Conservation (phyloP, 78 protist genomes). For the Bigelowiella natans region DNA sequence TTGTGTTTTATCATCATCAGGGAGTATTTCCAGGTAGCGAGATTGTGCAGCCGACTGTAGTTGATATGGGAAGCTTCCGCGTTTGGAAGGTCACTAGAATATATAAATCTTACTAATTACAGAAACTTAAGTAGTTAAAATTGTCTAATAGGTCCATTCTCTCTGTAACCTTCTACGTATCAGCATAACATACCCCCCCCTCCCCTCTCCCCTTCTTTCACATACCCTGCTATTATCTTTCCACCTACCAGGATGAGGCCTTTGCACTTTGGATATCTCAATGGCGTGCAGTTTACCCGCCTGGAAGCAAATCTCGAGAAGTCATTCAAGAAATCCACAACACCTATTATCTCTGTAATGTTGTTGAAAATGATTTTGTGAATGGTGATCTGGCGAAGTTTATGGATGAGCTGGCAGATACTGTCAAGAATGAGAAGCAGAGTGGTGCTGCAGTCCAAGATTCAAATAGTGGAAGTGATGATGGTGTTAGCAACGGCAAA, state of each 20-base stretch:
- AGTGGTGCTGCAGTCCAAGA: too few species aligned
- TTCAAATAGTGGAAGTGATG: too few species aligned
- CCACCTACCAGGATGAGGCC: slow-evolving; percentile 75
- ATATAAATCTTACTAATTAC: too few species aligned
- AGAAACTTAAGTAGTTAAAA: too few species aligned
- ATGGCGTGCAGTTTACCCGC: slow-evolving; percentile 51
- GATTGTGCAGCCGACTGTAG: slow-evolving; percentile 86
- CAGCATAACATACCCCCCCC: too few species aligned
- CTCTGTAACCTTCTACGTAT: not conserved
- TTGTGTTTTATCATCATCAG: slow-evolving; percentile 36
- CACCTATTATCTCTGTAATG: slow-evolving; percentile 53
- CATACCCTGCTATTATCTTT: not conserved
- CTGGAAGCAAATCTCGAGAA: not conserved
- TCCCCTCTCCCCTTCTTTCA: not conserved
- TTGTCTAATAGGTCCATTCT: too few species aligned
- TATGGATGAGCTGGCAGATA: not conserved
- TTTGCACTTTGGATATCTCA: slow-evolving; percentile 63
- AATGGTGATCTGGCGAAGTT: slow-evolving; percentile 38
- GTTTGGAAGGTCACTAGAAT: slow-evolving; percentile 68
- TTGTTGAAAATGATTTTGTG: slow-evolving; percentile 80
- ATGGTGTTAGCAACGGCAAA: too few species aligned
- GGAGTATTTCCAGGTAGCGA: slow-evolving; percentile 89
- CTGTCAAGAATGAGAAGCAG: too few species aligned
- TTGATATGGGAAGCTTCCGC: slow-evolving; percentile 61
- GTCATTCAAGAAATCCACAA: slow-evolving; percentile 48